Percentiles rank a stretch among this genome's conserved stretches.
phyloP scores from a whole-genome alignment of 169 alveolate genomes.

The Plasmodium billcollinsi region DNA sequence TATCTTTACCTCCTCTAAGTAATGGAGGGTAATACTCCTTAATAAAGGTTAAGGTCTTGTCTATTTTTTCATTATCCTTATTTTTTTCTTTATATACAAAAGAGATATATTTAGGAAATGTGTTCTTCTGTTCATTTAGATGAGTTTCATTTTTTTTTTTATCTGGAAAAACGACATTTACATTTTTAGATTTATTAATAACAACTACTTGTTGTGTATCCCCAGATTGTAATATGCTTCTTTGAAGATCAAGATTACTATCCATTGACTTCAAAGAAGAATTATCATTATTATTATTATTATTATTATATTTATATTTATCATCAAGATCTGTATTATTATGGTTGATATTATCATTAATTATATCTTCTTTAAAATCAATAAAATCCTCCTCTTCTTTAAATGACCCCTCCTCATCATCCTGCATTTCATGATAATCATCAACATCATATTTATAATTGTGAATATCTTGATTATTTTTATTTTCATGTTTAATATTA shows the following conservation, averaged over 20 bases:
- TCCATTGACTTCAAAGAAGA: slow-evolving; percentile 7
- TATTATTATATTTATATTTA: not conserved
- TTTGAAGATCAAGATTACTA: slow-evolving; percentile 25
- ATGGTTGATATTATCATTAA: not conserved
- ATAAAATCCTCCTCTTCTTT: not conserved
- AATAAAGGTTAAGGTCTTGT: slow-evolving; percentile 12
- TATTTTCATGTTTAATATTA: not conserved
- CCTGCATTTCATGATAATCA: not conserved
- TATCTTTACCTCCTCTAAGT: not conserved
- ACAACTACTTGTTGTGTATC: slow-evolving; percentile 25
- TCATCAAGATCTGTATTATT: not conserved
- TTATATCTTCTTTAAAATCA: not conserved
- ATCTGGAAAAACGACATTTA: slow-evolving; percentile 33
- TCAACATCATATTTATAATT: not conserved
- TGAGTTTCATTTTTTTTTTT: not conserved
- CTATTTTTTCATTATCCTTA: slow-evolving; percentile 26
- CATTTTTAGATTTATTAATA: slow-evolving; percentile 58
- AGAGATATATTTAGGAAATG: slow-evolving; percentile 33
- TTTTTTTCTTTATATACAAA: slow-evolving; percentile 27
- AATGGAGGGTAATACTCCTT: slow-evolving; percentile 47
- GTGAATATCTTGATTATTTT: not conserved
- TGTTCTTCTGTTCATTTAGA: not conserved
- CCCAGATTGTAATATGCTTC: slow-evolving; percentile 25
- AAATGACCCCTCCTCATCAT: not conserved
- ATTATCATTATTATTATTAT: not conserved